Conservation (phyloP, 306 rosid genomes). For the Quercus glauca region DNA sequence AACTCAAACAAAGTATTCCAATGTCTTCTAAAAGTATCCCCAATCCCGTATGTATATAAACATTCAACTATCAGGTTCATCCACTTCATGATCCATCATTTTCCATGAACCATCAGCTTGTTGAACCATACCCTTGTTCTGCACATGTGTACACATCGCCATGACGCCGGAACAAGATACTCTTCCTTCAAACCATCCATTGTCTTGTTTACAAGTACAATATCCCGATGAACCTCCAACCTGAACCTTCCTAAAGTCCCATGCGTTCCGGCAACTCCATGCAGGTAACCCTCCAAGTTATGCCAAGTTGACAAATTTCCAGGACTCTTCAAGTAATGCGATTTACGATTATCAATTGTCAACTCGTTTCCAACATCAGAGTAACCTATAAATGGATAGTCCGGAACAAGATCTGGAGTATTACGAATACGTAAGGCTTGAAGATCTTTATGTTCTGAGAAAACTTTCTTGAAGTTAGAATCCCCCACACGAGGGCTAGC, state of each 20-base stretch:
- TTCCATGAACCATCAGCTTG: constrained; percentile 59
- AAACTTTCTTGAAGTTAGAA: constrained; percentile 24
- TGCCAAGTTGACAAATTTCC: constrained; percentile 26
- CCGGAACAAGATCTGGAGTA: constrained; percentile 48
- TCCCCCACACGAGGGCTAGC: constrained; percentile 64
- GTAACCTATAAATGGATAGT: constrained; percentile 30
- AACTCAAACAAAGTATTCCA: too few species aligned
- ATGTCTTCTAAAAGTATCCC: too few species aligned
- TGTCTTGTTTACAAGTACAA: constrained; percentile 48
- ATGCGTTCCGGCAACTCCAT: constrained; percentile 73
- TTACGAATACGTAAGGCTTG: constrained; percentile 40
- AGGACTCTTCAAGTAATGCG: constrained; percentile 46
- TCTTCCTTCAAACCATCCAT: constrained; percentile 46
- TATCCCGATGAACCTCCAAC: constrained; percentile 50
- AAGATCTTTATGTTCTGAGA: constrained; percentile 28
- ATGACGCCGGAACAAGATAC: constrained; percentile 35
- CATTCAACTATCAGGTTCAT: not conserved
- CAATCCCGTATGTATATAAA: too few species aligned
- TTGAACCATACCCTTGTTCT: constrained; percentile 67
- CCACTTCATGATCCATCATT: constrained; percentile 55
- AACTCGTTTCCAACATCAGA: constrained; percentile 56
- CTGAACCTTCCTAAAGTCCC: constrained; percentile 47
- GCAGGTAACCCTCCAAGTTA: too few species aligned
- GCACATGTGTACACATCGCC: constrained; percentile 51
- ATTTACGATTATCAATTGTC: constrained; percentile 44